phyloP scores from a whole-genome alignment of 352 stramenopile genomes.

The Blastocystis sp. region DNA sequence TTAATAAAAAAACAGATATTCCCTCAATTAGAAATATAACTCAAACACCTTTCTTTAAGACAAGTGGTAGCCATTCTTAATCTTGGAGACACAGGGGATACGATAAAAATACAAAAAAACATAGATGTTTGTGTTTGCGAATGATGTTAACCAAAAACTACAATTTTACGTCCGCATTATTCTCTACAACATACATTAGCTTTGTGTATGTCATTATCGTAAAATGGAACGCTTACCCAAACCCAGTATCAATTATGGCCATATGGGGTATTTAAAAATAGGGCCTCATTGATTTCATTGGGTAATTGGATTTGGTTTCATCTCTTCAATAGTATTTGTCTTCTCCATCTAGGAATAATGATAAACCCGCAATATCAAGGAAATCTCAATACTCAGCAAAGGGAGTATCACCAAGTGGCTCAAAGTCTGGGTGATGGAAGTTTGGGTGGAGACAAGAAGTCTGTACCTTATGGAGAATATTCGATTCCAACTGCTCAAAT shows the following conservation, averaged over 20 bases:
- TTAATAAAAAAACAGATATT: no score
- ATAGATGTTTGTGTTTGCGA: no score
- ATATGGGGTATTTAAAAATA: constrained; percentile 23
- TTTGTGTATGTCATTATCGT: background rate
- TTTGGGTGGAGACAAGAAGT: background rate
- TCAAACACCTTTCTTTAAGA: no score
- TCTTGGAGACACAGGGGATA: no score
- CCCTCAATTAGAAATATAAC: no score
- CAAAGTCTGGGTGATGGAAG: background rate
- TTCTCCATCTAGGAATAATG: background rate
- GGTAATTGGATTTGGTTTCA: background rate
- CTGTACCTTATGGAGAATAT: background rate
- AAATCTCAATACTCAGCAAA: background rate
- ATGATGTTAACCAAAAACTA: no score
- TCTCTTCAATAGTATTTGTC: constrained; percentile 12
- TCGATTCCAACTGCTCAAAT: background rate
- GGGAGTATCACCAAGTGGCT: constrained; percentile 6
- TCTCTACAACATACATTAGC: background rate
- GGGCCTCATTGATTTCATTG: constrained; percentile 31
- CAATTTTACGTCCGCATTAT: no score
- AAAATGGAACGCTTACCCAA: background rate
- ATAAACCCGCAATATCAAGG: constrained; percentile 22
- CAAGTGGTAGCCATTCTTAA: no score
- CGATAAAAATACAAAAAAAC: no score
- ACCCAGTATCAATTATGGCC: constrained; percentile 6